phyloP scores from a whole-genome alignment of 1,139 yeast species.

The Candida mesenterica region DNA sequence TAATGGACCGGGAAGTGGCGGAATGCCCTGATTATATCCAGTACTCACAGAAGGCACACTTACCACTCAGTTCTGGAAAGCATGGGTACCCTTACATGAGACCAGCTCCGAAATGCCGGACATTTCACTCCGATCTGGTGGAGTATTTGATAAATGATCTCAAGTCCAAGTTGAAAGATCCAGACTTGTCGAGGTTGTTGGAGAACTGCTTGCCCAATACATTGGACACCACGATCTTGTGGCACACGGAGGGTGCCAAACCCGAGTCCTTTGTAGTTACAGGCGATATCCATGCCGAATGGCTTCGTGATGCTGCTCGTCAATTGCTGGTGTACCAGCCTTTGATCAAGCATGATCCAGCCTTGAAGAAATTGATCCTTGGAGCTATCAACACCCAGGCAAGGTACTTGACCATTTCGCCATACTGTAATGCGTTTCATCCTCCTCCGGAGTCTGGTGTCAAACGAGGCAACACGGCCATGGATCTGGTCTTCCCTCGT shows the following conservation, averaged over 20 bases:
- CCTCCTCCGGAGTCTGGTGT: constrained; percentile 70
- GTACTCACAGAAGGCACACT: constrained; percentile 43
- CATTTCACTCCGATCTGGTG: constrained; percentile 62
- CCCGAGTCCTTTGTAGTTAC: constrained; percentile 64
- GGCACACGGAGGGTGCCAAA: constrained; percentile 43
- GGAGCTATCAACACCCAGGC: constrained; percentile 88
- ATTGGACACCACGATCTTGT: constrained; percentile 79
- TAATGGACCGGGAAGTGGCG: constrained; percentile 19
- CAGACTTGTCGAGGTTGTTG: constrained; percentile 69
- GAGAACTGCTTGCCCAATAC: constrained; percentile 89
- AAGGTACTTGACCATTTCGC: constrained; percentile 54
- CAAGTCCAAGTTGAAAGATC: constrained; percentile 48
- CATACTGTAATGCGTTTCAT: constrained; percentile 90
- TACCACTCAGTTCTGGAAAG: constrained; percentile 50
- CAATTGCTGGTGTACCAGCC: constrained; percentile 78
- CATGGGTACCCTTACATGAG: constrained; percentile 68
- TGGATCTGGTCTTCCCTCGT: constrained; percentile 64
- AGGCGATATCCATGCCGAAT: constrained; percentile 89
- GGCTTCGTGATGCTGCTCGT: constrained; percentile 84
- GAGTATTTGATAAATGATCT: constrained; percentile 62
- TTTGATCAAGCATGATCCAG: constrained; percentile 50
- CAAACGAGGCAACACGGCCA: constrained; percentile 50
- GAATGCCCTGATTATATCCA: constrained; percentile 43
- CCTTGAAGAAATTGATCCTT: constrained; percentile 50
- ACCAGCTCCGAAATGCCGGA: constrained; percentile 70